Base-by-base conservation (phyloP, 2,329 filamentous ascomycete genomes). In the Aureobasidium pullulans region DNA sequence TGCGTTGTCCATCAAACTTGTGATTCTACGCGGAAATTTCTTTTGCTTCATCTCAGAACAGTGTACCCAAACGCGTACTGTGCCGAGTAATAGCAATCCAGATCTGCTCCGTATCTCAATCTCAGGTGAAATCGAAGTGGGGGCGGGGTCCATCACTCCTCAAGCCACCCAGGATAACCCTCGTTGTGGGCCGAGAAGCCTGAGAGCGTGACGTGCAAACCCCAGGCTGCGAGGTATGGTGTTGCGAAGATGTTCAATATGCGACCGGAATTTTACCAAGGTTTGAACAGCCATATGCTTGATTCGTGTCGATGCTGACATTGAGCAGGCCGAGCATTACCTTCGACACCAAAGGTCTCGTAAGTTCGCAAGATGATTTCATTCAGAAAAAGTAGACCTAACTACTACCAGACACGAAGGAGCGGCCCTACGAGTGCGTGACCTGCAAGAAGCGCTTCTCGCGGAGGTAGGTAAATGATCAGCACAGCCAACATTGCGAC, bases 271-370 rank as follows among this genome's bases (percentile, higher is more conserved):
- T 62, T 82, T 81, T 71, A 80, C 78, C 62, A 82, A 82, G 69
- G 57, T 59, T 15, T 19, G 48, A 16, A n/a, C 11, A n/a, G 7
- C 8, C 11, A 36, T 39, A 13, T 28, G 50, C 28, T 2, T 8
- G 1, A 31, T 13, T 43, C 16, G 28, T 36, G 29, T 44, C 28
- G 36, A 7, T 28, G 29, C 57, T 59, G 13, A 59, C 40, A 29
- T 15, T 3, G 11, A 53, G 31, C 36, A 52, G 57, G 79, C 77
- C 32, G 79, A 81, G 66, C 79, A 81, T 69, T 77, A 79, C 65
- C 81, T 81, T 66, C 75, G 79, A 43, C 79, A 82, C 68, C 78
- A 81, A 66, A 74, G 79, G 66, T 81, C 79, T 60, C 79, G 79
- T 81, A 71, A 66, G 78, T 72, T 34, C 57, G 59, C 59, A 50